Conservation (phyloP, 169 alveolate genomes). For the Perkinsus marinus region DNA sequence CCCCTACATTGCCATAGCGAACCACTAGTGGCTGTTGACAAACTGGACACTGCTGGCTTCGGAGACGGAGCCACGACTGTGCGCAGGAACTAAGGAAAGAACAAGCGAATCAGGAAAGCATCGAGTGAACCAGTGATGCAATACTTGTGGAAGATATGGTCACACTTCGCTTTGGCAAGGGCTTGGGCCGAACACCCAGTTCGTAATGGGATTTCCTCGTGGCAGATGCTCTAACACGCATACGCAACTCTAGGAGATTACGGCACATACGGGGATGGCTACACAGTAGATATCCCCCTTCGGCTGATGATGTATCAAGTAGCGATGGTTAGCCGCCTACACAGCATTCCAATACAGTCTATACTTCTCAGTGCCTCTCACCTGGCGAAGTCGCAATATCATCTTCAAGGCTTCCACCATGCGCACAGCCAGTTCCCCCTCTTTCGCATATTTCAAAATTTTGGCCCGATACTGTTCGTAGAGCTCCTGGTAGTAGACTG, state of each 20-base stretch:
- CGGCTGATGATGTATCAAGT: conserved; percentile 55
- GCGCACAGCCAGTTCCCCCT: background rate
- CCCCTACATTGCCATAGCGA: background rate
- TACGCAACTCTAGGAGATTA: no score
- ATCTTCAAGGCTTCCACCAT: background rate
- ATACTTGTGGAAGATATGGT: background rate
- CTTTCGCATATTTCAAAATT: background rate
- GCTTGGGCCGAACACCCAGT: background rate
- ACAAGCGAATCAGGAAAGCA: no score
- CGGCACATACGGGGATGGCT: conserved; percentile 17
- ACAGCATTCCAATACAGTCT: background rate
- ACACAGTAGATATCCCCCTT: conserved; percentile 13
- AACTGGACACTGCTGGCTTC: background rate
- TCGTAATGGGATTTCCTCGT: background rate
- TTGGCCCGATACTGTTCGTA: conserved; percentile 48
- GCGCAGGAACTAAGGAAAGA: background rate
- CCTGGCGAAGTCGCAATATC: background rate
- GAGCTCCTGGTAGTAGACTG: conserved; percentile 57
- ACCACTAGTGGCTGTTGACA: background rate
- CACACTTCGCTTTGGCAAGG: background rate
- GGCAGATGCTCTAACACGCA: background rate
- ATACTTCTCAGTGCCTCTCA: background rate
- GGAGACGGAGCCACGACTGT: background rate
- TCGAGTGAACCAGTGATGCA: no score
- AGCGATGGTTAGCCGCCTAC: conserved; percentile 76